Conservation (phyloP, 306 rosid species). For the Albizia julibrissin region DNA sequence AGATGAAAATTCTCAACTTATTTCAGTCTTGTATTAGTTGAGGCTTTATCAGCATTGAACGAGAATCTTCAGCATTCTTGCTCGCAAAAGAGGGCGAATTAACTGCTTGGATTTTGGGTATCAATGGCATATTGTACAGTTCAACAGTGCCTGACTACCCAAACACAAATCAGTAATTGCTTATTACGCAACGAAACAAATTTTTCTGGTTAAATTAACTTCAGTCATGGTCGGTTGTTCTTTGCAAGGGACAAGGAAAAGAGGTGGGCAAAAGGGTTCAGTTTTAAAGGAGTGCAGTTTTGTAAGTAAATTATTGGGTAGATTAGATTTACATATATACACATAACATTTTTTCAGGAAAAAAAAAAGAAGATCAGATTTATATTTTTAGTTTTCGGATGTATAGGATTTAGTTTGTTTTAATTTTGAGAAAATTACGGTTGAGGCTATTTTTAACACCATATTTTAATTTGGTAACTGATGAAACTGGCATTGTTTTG, state of each 20-base stretch:
- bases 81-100: conserved; percentile 20
- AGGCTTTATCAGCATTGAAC: conserved; percentile 11
- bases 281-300: not conserved
- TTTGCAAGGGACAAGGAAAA: not conserved
- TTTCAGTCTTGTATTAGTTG: conserved; percentile 9
- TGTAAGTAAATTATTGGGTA: not conserved
- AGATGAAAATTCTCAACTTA: conserved; percentile 17
- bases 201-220: not conserved
- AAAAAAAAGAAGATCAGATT: not conserved
- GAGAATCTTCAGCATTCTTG: conserved; percentile 16
- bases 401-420: not conserved
- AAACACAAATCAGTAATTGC: conserved; percentile 10
- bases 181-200: not conserved
- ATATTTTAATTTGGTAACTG: not conserved
- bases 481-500: not conserved
- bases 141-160: not conserved
- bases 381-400: not conserved
- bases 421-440: not conserved
- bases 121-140: conserved; percentile 12
- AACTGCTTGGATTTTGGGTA: conserved; percentile 22
- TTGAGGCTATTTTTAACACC: not conserved
- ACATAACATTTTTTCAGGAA: not conserved
- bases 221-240: conserved; percentile 34
- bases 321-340: not conserved
- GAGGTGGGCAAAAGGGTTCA: not conserved